These are phyloP conservation scores for Violaceomyces palustris DNA, from an alignment of 1,284 basidiomycete species.

Conservation along the genomic window DNA sequence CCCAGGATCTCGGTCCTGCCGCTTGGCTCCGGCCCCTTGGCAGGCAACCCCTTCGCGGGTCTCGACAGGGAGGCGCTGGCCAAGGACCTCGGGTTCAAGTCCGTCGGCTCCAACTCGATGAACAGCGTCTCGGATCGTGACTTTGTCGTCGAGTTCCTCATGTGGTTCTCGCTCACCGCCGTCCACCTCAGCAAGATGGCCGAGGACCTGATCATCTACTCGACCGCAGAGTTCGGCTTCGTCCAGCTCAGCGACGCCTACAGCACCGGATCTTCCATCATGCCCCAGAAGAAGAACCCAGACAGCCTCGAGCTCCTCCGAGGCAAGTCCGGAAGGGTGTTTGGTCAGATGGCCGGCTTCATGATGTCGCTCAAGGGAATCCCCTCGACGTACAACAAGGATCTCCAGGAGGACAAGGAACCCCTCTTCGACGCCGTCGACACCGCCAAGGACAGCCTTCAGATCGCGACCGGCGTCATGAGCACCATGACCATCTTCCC, in stretches of 20 bases:
- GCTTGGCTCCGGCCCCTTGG: constrained; percentile 86
- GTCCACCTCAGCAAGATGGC: constrained; percentile 89
- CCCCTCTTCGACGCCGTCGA: constrained; percentile 91
- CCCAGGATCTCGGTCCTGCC: constrained; percentile 75
- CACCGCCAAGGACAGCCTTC: constrained; percentile 79
- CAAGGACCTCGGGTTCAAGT: constrained; percentile 48
- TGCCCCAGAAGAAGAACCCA: constrained; percentile 99
- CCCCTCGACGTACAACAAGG: constrained; percentile 98
- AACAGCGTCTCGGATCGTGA: constrained; percentile 87
- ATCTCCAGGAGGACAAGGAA: constrained; percentile 97
- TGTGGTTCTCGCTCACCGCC: constrained; percentile 90
- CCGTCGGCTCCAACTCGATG: constrained; percentile 50
- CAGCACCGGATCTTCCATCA: constrained; percentile 96
- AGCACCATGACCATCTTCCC: constrained; percentile 76
- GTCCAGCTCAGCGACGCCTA: constrained; percentile 91
- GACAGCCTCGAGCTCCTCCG: constrained; percentile 91
- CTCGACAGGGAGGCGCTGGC: constrained; percentile 49
- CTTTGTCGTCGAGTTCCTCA: constrained; percentile 93
- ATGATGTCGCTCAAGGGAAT: constrained; percentile 95
- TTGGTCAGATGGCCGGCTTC: constrained; percentile 94
- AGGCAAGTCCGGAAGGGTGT: constrained; percentile 89
- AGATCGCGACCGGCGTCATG: constrained; percentile 90
- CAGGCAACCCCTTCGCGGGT: constrained; percentile 80
- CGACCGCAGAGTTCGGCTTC: constrained; percentile 93
- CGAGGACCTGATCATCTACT: constrained; percentile 94